Evolutionary conservation across 2,329 filamentous ascomycete species (phyloP), one percentile per base, ranked within the genome.

Genomic region (Malbranchea cinnamomea): DNA sequence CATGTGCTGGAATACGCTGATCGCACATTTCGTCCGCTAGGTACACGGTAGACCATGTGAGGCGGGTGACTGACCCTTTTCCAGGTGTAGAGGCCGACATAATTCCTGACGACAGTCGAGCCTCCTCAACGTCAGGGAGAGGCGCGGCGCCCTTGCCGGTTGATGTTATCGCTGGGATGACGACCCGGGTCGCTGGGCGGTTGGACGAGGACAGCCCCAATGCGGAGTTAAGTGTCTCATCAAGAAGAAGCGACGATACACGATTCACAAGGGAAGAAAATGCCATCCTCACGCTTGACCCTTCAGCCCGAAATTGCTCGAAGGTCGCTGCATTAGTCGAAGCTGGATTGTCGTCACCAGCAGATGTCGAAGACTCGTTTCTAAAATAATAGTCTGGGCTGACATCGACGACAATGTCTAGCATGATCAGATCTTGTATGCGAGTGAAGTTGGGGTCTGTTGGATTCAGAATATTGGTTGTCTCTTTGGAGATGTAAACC

Each of bases 361-460:
- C 15, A 11, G 21, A 19, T 14, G 28, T 13, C 13, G n/a, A n/a
- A n/a, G n/a, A n/a, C n/a, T n/a, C n/a, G n/a, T n/a, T n/a, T n/a
- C n/a, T n/a, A n/a, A n/a, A n/a, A n/a, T n/a, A n/a, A n/a, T 21
- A 12, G 6, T 53, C 49, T 46, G 53, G 51, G 32, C 52, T 45
- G 42, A 62, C 45, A 41, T 80, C 74, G 31, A 89, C 52, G 35
- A 85, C 65, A 23, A 93, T 54, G 42, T 92, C 81, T 29, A 92
- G 62, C 38, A 75, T 67, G 33, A 78, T 65, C 3, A 70, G 55
- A 44, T 93, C 81, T 26, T 79, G 71, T 15, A 85, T 64, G 16
- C 81, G 70, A 6, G 75, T 79, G 51, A 94, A 94, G 34, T 85
- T 76, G 9, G 84, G 80, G 52, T 94, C 87, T 13, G 72, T 70